Conservation (phyloP, 75 land plant species). For the Cunninghamia lanceolata region DNA sequence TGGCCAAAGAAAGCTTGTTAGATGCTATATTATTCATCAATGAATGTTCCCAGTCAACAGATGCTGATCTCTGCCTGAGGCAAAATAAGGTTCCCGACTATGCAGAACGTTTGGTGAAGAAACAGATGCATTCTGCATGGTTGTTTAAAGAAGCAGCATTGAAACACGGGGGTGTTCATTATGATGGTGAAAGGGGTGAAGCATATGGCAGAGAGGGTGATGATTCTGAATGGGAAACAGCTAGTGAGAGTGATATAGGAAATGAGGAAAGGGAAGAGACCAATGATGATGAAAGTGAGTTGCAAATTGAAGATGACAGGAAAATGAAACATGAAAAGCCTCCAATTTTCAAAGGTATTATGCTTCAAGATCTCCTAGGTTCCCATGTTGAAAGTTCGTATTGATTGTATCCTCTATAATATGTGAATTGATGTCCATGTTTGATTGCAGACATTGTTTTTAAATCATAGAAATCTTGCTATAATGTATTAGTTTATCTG, state of each 20-base stretch:
- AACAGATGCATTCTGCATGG: conserved; percentile 97
- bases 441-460: conserved; percentile 5
- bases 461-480: background rate
- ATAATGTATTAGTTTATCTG: background rate
- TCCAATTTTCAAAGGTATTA: conserved; percentile 14
- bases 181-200: conserved; percentile 48
- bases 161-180: conserved; percentile 64
- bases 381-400: background rate
- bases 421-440: conserved; percentile 7
- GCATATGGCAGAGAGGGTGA: conserved; percentile 53
- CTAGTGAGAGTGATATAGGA: conserved; percentile 82
- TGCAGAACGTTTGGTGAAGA: conserved; percentile 90
- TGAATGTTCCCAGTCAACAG: conserved; percentile 87
- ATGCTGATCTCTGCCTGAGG: conserved; percentile 70
- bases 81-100: conserved; percentile 93
- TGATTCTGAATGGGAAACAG: conserved; percentile 95
- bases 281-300: conserved; percentile 44
- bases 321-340: conserved; percentile 44
- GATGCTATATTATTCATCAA: conserved; percentile 98
- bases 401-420: background rate
- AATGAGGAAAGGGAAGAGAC: conserved; percentile 50
- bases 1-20: conserved; percentile 92
- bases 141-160: conserved; percentile 84
- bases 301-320: conserved; percentile 62
- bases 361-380: conserved; percentile 11